Evolutionary conservation across 2,329 filamentous ascomycete genomes (phyloP), one percentile per base, ranked within the genome.

Genomic region (Exserohilum turcica): DNA sequence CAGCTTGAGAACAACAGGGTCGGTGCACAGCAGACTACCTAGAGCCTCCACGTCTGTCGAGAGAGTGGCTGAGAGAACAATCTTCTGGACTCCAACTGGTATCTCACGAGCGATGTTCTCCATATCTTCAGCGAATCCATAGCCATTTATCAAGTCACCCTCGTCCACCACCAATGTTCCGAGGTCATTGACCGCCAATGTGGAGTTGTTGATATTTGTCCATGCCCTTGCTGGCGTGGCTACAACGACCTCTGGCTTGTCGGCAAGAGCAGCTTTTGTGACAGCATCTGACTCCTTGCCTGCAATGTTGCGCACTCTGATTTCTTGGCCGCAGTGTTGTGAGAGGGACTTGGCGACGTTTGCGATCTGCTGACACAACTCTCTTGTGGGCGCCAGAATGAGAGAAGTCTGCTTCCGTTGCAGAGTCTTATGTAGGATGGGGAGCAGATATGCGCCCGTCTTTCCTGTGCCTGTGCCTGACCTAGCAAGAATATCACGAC

Each of bases 391-490:
- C 1, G 97, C 92, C 12, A 99, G 86, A 53, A 99, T 89, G 16
- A 99, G 84, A n/a, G 86, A 87, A 3, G 89, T 85, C 47, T 79
- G 85, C 76, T 96, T 96, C 61, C 85, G 85, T 71, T 88, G 90
- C 50, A 99, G 78, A 57, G 96, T 90, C 31, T 85, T 84, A 63
- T 96, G 89, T 13, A 99, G 77, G n/a, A 96, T 83, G 1, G 94
- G 94, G 36, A 99, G 82, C 6, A 96, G 80, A 72, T 97, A 97
- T 43, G 94, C 93, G n/a, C 91, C 91, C 9, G 94, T 99, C 81
- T 99, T 99, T 63, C 94, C 94, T 3, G 92, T 96, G 10, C 94
- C 94, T 5, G 94, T 97, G 75, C 93, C 95, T 32, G 93, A 91
- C 70, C 93, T 92, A 48, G 92, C 92, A 33, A 97, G 80, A 42